A percentile compares a stretch with the other conserved stretches of the same genome.
These are phyloP conservation scores for Hirschfeldia incana DNA, from an alignment of 345 rosid species.

Conservation along the genomic window DNA sequence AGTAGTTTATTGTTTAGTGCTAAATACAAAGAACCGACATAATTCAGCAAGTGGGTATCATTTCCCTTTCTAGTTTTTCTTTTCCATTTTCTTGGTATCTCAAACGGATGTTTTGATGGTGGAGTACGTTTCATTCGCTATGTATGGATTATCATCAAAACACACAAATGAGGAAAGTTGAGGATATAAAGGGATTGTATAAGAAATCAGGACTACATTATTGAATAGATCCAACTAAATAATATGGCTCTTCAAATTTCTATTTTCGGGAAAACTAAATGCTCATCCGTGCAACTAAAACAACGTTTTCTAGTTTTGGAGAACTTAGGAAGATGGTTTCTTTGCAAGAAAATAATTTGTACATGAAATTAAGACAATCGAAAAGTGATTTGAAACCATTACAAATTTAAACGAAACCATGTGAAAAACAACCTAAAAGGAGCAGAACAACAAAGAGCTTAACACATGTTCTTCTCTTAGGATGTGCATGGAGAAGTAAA, in stretches of 20 bases:
- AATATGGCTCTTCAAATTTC: constrained; percentile 39
- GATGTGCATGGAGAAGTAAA: constrained; percentile 10
- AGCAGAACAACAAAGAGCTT: constrained; percentile 4
- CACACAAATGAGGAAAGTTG: constrained; percentile 62
- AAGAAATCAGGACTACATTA: constrained; percentile 15
- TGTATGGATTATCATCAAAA: constrained; percentile 27
- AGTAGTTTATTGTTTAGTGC: constrained; percentile 1
- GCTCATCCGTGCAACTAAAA: constrained; percentile 28
- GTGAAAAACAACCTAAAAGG: background rate
- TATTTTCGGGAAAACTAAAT: constrained; percentile 38
- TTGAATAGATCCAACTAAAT: constrained; percentile 23
- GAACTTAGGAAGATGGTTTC: background rate
- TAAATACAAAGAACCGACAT: constrained; percentile 17
- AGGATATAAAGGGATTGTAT: constrained; percentile 1
- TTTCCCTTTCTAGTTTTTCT: constrained; percentile 17
- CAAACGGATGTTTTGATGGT: constrained; percentile 22
- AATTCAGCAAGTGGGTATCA: constrained; percentile 10
- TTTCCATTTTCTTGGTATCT: constrained; percentile 25
- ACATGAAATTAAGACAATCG: constrained; percentile 31
- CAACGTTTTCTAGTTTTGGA: background rate
- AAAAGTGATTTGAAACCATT: constrained; percentile 18
- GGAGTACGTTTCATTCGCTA: constrained; percentile 33
- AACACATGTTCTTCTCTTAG: background rate
- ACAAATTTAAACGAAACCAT: background rate
- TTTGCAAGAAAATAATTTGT: background rate